Evolutionary conservation across 805 yeast species (phyloP).

Genomic region (Zygotorulaspora florentina): DNA sequence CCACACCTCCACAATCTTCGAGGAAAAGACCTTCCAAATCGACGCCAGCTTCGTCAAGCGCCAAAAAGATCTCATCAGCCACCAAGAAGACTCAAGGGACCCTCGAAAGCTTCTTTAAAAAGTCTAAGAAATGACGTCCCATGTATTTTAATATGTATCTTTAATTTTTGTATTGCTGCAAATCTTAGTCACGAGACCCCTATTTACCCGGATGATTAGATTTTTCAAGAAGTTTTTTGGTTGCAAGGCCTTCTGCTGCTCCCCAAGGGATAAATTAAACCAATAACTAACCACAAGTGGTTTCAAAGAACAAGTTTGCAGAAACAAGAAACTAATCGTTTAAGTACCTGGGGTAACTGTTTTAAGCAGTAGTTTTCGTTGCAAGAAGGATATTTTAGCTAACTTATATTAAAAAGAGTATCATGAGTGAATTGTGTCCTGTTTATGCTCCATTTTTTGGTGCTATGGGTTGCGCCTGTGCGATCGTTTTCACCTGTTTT

Average conservation of each 20-base stretch:
- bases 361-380: neutral
- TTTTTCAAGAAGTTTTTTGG: conserved; percentile 7
- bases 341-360: conserved; percentile 1
- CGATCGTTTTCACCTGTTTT: conserved; percentile 96
- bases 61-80: conserved; percentile 11
- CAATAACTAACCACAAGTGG: neutral
- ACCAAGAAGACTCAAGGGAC: conserved; percentile 31
- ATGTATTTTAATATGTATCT: neutral
- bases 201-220: conserved; percentile 9
- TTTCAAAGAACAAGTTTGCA: neutral
- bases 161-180: neutral
- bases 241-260: conserved; percentile 9
- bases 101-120: conserved; percentile 33
- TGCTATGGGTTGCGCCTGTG: conserved; percentile 98
- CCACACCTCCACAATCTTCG: conserved; percentile 12
- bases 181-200: conserved; percentile 4
- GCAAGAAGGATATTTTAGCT: neutral
- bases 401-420: conserved; percentile 3
- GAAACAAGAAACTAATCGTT: neutral
- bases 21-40: conserved; percentile 7
- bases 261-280: conserved; percentile 10
- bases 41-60: conserved; percentile 3
- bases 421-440: conserved; percentile 38
- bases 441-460: conserved; percentile 88
- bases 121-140: conserved; percentile 1